These are phyloP conservation scores for Apiospora saccharicola DNA, from an alignment of 2,329 filamentous ascomycete species.

Conservation along the genomic window DNA sequence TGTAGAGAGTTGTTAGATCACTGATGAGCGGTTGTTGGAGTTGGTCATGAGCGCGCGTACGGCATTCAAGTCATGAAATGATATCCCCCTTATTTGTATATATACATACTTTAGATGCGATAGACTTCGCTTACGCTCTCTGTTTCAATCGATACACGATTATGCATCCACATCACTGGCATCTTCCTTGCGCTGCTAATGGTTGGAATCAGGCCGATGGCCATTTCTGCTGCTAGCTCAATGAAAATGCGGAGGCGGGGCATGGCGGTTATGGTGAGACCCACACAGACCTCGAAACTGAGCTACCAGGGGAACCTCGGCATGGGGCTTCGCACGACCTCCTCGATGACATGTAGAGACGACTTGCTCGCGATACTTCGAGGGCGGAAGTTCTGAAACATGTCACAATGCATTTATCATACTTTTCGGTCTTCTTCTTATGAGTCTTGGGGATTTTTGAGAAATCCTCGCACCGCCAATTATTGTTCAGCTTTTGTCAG, in stretches of 20 bases:
- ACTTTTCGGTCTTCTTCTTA: background rate
- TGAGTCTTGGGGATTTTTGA: background rate
- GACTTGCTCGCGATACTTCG: background rate
- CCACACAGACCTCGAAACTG: background rate
- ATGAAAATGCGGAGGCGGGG: slow-evolving; percentile 11
- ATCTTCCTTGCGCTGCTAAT: background rate
- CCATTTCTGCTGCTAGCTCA: background rate
- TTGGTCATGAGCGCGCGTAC: slow-evolving; percentile 8
- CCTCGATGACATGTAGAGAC: background rate
- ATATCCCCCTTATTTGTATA: slow-evolving; percentile 7
- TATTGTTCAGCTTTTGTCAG: no score
- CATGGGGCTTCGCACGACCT: background rate
- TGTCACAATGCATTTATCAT: background rate
- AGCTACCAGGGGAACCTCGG: slow-evolving; percentile 17
- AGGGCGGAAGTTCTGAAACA: background rate
- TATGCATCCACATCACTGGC: background rate
- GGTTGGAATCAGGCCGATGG: no score
- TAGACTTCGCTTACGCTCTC: background rate
- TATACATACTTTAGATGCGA: background rate
- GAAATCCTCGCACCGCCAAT: background rate
- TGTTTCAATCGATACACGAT: background rate
- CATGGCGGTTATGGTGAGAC: background rate
- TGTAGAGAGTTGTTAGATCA: background rate
- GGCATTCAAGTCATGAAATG: background rate
- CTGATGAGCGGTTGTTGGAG: background rate